These are phyloP conservation scores for Beauveria rudraprayagi DNA, from an alignment of 2,329 filamentous ascomycete genomes.

Conservation along the genomic window DNA sequence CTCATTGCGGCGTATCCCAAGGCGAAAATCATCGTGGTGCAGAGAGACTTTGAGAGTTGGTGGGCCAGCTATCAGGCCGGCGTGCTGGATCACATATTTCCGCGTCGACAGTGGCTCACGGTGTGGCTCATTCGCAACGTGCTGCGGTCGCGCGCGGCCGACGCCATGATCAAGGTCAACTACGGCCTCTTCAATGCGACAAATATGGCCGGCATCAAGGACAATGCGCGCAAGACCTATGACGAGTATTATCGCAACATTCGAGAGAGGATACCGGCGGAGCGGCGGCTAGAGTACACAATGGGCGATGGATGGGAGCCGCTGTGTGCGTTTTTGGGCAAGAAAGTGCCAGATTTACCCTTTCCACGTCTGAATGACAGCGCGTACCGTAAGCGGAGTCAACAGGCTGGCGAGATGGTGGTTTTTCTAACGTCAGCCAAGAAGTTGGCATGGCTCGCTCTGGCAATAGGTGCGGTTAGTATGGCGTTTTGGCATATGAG, in stretches of 20 bases:
- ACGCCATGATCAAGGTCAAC: background rate
- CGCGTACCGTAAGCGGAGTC: background rate
- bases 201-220: background rate
- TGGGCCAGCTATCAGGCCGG: constrained; percentile 18
- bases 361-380: constrained; percentile 24
- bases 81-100: constrained; percentile 14
- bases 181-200: background rate
- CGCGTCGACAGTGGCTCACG: constrained; percentile 12
- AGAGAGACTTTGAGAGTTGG: constrained; percentile 20
- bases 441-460: background rate
- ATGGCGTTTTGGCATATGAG: background rate
- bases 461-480: background rate
- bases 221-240: constrained; percentile 17
- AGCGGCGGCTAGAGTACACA: constrained; percentile 22
- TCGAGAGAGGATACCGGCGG: constrained; percentile 15
- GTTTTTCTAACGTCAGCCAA: background rate
- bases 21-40: constrained; percentile 21
- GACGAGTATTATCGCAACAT: constrained; percentile 21
- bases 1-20: constrained; percentile 22
- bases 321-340: constrained; percentile 26
- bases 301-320: constrained; percentile 25
- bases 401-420: background rate
- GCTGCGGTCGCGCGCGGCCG: constrained; percentile 12
- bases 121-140: background rate
- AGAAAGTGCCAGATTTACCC: constrained; percentile 19